phyloP scores from a whole-genome alignment of 192 early-diverging fungal genomes.

The Gonapodya sp. region DNA sequence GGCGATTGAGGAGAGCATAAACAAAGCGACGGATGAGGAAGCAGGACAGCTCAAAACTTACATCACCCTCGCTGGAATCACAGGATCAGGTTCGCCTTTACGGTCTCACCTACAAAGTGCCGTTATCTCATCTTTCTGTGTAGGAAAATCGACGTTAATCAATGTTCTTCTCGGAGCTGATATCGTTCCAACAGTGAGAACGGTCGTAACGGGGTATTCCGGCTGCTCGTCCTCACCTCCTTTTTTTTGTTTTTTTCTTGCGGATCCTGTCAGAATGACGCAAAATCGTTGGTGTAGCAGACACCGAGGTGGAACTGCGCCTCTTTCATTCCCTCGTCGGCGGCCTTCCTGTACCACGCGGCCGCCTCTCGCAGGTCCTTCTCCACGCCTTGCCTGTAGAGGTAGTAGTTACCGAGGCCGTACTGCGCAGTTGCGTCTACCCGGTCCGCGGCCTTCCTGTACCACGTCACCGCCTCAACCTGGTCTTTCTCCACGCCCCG shows the following conservation, averaged over 20 bases:
- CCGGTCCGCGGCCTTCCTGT: too few relatives aligned
- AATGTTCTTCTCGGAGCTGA: constrained; percentile 1
- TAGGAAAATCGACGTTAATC: background rate
- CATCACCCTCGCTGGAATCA: constrained; percentile 3
- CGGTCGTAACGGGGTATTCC: background rate
- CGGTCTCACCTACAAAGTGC: background rate
- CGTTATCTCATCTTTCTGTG: background rate
- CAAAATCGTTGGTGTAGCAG: too few relatives aligned
- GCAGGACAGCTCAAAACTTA: background rate
- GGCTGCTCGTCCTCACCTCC: background rate
- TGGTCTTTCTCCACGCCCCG: too few relatives aligned
- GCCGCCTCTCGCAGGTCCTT: too few relatives aligned
- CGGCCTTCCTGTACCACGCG: too few relatives aligned
- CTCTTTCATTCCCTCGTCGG: too few relatives aligned
- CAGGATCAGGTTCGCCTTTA: background rate
- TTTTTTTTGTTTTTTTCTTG: background rate
- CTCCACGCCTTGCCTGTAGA: too few relatives aligned
- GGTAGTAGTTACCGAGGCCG: too few relatives aligned
- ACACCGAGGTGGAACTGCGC: too few relatives aligned
- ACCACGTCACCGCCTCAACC: too few relatives aligned
- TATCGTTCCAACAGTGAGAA: background rate
- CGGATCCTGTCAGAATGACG: background rate
- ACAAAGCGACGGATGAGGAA: background rate
- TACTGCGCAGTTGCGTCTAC: too few relatives aligned
- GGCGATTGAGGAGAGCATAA: background rate